These are phyloP conservation scores for Verticillium dahliae DNA, from an alignment of 2,329 filamentous ascomycete species.

Conservation along the genomic window DNA sequence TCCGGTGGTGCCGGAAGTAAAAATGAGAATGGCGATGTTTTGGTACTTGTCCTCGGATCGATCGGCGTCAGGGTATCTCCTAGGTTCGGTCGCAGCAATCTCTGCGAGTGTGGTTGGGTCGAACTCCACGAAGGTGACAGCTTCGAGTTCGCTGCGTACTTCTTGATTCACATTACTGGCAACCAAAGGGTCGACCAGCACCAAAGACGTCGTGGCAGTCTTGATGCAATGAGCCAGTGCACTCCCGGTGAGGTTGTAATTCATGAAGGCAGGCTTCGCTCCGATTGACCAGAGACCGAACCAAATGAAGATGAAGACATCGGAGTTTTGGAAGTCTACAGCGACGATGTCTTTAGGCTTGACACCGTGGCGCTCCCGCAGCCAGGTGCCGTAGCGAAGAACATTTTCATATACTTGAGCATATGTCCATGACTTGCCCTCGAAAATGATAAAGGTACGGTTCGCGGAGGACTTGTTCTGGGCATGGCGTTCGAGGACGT, in stretches of 20 bases:
- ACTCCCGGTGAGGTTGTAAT: conserved; percentile 72
- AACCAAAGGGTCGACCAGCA: conserved; percentile 62
- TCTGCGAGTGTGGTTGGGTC: conserved; percentile 50
- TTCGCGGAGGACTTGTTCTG: conserved; percentile 42
- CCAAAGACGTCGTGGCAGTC: conserved; percentile 57
- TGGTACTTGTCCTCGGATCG: conserved; percentile 42
- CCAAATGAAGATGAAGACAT: conserved; percentile 69
- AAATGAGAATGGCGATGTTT: conserved; percentile 69
- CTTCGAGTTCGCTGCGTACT: conserved; percentile 41
- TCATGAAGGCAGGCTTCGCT: conserved; percentile 78
- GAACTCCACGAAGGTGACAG: conserved; percentile 56
- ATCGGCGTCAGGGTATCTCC: conserved; percentile 51
- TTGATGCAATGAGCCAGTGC: conserved; percentile 69
- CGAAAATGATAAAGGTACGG: conserved; percentile 57
- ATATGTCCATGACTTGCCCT: conserved; percentile 66
- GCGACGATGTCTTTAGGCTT: conserved; percentile 71
- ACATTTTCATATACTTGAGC: conserved; percentile 65
- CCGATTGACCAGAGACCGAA: conserved; percentile 78
- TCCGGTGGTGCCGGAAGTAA: conserved; percentile 80
- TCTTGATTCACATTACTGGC: conserved; percentile 50
- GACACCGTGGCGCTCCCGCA: conserved; percentile 58
- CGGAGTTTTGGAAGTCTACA: conserved; percentile 74
- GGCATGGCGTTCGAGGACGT: conserved; percentile 64
- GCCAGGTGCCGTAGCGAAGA: conserved; percentile 69
- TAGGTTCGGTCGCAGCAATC: conserved; percentile 41